Evolutionary conservation across 768 basidiomycete genomes (phyloP).

Genomic region (Asterophora lycoperdoides): DNA sequence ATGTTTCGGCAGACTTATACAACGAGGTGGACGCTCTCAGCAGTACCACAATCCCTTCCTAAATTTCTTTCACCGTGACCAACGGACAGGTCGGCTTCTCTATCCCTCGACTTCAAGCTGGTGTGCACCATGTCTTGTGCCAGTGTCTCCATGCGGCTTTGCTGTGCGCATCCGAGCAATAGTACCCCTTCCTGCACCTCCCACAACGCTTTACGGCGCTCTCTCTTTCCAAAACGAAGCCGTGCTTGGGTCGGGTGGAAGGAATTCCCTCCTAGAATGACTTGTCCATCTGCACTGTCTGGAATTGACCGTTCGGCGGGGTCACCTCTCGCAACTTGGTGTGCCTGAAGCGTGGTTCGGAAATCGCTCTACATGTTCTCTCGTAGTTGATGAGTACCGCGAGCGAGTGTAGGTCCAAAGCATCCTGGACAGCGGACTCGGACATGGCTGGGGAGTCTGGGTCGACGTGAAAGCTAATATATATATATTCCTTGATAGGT

Average conservation of each 20-base stretch:
- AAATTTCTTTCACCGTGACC: not conserved
- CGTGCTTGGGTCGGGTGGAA: not conserved
- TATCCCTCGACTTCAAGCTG: not conserved
- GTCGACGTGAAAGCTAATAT: too few relatives aligned
- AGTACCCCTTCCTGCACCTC: not conserved
- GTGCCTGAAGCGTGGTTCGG: conserved; percentile 1
- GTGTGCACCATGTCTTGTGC: not conserved
- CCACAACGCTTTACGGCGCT: not conserved
- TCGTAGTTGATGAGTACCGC: conserved; percentile 1
- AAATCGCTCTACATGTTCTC: not conserved
- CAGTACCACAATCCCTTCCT: not conserved
- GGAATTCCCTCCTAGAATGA: not conserved
- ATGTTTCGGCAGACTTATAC: conserved; percentile 36
- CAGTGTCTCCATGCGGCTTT: not conserved
- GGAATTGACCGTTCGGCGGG: not conserved
- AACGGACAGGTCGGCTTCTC: not conserved
- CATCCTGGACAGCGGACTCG: not conserved
- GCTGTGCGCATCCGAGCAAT: conserved; percentile 2
- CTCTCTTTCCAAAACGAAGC: not conserved
- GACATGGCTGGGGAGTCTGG: too few relatives aligned
- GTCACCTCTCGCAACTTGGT: not conserved
- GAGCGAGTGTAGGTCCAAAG: not conserved
- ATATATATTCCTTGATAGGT: too few relatives aligned
- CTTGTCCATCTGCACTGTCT: not conserved
- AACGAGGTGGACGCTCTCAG: conserved; percentile 13